Conservation (phyloP, 169 alveolate species). For the Neospora caninum region DNA sequence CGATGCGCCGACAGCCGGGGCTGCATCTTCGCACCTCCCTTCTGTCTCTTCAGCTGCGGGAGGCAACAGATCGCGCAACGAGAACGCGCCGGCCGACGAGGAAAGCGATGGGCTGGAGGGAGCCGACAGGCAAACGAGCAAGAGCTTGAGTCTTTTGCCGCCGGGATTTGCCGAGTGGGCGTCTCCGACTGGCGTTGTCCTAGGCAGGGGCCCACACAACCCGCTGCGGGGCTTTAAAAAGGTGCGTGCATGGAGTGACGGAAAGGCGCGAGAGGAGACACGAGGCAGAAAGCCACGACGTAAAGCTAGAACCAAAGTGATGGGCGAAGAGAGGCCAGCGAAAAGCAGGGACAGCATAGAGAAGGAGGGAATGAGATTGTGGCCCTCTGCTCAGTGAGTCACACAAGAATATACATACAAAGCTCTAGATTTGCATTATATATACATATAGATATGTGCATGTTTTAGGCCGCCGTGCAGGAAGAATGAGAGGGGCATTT, state of each 20-base stretch:
- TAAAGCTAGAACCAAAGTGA: no score
- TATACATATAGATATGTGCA: no score
- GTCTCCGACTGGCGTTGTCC: constrained; percentile 82
- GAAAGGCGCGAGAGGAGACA: no score
- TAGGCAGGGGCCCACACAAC: constrained; percentile 87
- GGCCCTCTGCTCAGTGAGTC: no score
- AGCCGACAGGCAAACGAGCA: not conserved
- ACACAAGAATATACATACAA: no score
- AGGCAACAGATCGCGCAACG: not conserved
- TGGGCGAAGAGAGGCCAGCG: no score
- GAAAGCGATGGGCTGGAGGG: not conserved
- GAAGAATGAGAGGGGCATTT: no score
- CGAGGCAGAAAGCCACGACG: no score
- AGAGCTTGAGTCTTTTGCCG: not conserved
- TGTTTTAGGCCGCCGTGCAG: no score
- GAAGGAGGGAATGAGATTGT: no score
- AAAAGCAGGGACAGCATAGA: no score
- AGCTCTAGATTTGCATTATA: no score
- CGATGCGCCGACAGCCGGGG: not conserved
- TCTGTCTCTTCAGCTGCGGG: not conserved
- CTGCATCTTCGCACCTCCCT: not conserved
- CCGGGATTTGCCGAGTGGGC: constrained; percentile 66
- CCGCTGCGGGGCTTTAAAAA: constrained; percentile 78
- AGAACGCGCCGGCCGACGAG: not conserved
- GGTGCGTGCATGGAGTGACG: constrained; percentile 18